Evolutionary conservation across 2,329 filamentous ascomycete species (phyloP).

Genomic region (Botrytis aclada): DNA sequence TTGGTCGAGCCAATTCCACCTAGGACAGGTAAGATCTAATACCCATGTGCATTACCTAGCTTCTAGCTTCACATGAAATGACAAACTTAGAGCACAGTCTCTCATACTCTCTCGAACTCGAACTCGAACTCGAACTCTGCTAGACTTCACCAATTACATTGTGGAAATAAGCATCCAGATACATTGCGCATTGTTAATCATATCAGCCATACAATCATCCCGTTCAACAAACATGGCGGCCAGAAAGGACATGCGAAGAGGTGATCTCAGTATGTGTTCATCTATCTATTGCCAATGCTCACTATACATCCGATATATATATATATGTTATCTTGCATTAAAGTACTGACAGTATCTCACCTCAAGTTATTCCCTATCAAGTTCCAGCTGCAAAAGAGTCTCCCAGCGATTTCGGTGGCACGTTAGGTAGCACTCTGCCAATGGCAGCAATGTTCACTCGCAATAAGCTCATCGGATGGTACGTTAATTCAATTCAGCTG

Average conservation of each 20-base stretch:
- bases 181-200: neutral
- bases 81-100: neutral
- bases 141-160: neutral
- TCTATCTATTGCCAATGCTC: neutral
- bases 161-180: neutral
- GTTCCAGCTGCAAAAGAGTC: constrained; percentile 65
- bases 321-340: neutral
- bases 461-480: constrained; percentile 76
- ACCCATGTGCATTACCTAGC: neutral
- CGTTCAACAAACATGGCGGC: constrained; percentile 52
- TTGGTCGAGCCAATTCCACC: neutral
- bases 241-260: constrained; percentile 67
- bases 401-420: constrained; percentile 68
- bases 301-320: neutral
- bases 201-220: neutral
- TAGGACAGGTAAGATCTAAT: neutral
- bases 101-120: neutral
- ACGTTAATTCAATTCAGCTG: constrained; percentile 31
- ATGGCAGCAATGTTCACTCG: constrained; percentile 96
- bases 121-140: neutral
- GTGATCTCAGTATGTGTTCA: constrained; percentile 62
- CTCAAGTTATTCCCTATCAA: constrained; percentile 81
- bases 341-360: neutral
- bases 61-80: neutral
- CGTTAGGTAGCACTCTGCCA: constrained; percentile 72